Evolutionary conservation across 1,139 yeast species (phyloP).

Genomic region (Hyphopichia fennica): DNA sequence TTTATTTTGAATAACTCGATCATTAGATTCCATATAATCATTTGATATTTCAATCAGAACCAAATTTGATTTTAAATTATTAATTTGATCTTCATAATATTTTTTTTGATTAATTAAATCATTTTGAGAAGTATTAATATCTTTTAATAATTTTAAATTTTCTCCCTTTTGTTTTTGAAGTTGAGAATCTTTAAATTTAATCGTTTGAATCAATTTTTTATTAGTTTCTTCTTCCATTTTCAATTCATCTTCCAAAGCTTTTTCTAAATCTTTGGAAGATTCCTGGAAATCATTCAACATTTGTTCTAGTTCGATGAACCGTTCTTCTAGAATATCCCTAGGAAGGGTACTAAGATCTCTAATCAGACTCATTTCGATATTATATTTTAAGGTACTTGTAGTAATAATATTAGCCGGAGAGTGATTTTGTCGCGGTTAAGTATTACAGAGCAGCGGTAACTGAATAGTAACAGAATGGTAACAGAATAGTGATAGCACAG

Average conservation of each 20-base stretch:
- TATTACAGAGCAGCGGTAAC: too few relatives aligned
- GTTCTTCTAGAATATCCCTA: conserved; percentile 27
- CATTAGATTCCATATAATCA: conserved; percentile 43
- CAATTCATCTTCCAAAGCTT: conserved; percentile 45
- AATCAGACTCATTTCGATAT: neutral
- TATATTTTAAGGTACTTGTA: too few relatives aligned
- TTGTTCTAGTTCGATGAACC: conserved; percentile 23
- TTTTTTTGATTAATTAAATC: conserved; percentile 10
- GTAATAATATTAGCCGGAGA: too few relatives aligned
- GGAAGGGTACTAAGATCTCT: conserved; percentile 16
- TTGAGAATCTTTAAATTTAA: conserved; percentile 15
- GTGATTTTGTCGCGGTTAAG: too few relatives aligned
- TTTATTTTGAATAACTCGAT: conserved; percentile 33
- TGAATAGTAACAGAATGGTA: too few relatives aligned
- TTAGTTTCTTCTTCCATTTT: conserved; percentile 32
- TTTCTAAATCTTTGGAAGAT: conserved; percentile 44
- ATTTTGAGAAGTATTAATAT: conserved; percentile 20
- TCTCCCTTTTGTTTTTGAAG: conserved; percentile 13
- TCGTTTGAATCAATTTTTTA: conserved; percentile 13
- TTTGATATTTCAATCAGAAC: conserved; percentile 43
- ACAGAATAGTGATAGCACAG: too few relatives aligned
- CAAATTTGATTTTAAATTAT: conserved; percentile 27
- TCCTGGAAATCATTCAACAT: conserved; percentile 44
- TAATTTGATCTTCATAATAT: conserved; percentile 21
- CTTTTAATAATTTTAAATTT: conserved; percentile 16